phyloP scores from a whole-genome alignment of 2,329 filamentous ascomycete genomes.

The Diaporthe longicolla region DNA sequence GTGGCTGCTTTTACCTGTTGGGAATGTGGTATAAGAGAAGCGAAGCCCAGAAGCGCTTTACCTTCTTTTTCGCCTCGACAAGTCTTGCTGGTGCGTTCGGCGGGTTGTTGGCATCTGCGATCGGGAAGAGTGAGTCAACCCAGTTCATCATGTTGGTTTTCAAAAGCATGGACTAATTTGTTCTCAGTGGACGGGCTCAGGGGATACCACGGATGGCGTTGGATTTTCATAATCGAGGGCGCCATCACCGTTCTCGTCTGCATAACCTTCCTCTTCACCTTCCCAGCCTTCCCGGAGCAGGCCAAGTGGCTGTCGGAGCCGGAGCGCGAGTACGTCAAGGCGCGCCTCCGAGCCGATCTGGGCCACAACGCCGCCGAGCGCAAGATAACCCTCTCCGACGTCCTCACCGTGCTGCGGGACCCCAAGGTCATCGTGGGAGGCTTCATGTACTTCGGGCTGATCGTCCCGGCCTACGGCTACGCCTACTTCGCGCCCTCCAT shows the following conservation, averaged over 20 bases:
- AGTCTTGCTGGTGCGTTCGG: conserved; percentile 88
- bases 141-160: not conserved
- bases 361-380: conserved; percentile 76
- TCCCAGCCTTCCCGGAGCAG: conserved; percentile 82
- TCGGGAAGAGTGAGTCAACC: conserved; percentile 75
- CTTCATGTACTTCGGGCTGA: conserved; percentile 84
- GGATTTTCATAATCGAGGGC: conserved; percentile 88
- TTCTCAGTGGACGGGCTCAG: conserved; percentile 72
- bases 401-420: conserved; percentile 77
- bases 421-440: conserved; percentile 81
- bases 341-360: conserved; percentile 77
- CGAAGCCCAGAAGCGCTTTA: conserved; percentile 92
- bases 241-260: conserved; percentile 73
- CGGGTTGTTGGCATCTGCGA: conserved; percentile 85
- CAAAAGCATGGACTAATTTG: not conserved
- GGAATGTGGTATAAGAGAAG: conserved; percentile 91
- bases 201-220: conserved; percentile 82
- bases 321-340: conserved; percentile 76
- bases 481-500: conserved; percentile 84
- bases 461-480: conserved; percentile 77
- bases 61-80: conserved; percentile 91
- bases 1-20: conserved; percentile 73
- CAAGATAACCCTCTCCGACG: conserved; percentile 70
- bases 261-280: conserved; percentile 75
- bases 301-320: conserved; percentile 80